Percentiles rank a stretch among this genome's conserved stretches.
These are phyloP conservation scores for Didymella arachidicola DNA, from an alignment of 2,329 filamentous ascomycete genomes.

Conservation along the genomic window DNA sequence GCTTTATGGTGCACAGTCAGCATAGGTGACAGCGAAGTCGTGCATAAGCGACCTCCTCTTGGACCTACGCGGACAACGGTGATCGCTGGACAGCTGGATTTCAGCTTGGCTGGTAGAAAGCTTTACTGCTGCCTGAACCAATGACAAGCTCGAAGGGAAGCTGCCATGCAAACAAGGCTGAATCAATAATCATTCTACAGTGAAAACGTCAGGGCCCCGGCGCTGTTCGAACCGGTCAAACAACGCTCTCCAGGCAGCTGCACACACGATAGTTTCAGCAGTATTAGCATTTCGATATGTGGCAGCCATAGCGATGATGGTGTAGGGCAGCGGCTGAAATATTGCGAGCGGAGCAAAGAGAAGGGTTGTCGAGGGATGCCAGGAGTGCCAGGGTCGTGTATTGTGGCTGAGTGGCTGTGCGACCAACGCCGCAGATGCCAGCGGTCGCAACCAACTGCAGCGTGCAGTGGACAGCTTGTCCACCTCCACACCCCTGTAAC, in stretches of 20 bases:
- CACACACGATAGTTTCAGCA: neutral
- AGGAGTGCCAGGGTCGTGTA: neutral
- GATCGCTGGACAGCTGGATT: slow-evolving; percentile 2
- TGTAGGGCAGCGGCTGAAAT: neutral
- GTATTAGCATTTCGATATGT: neutral
- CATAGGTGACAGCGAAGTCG: slow-evolving; percentile 4
- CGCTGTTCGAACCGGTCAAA: neutral
- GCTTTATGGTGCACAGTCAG: slow-evolving; percentile 12
- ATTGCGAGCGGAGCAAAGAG: neutral
- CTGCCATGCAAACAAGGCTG: slow-evolving; percentile 1
- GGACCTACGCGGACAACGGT: neutral
- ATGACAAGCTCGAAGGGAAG: neutral
- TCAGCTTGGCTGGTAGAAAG: slow-evolving; percentile 7
- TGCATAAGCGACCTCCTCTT: slow-evolving; percentile 9
- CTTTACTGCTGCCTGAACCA: slow-evolving; percentile 10
- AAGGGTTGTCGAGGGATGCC: neutral
- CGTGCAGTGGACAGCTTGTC: slow-evolving; percentile 7
- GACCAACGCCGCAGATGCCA: slow-evolving; percentile 10
- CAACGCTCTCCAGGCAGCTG: neutral
- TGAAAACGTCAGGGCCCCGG: neutral
- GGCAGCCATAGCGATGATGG: neutral
- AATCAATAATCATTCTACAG: neutral
- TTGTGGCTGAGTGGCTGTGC: slow-evolving; percentile 21
- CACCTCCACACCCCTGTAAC: slow-evolving; percentile 18
- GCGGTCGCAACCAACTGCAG: slow-evolving; percentile 11